These are phyloP conservation scores for Botryotinia narcissicola DNA, from an alignment of 2,329 filamentous ascomycete species.

Conservation along the genomic window DNA sequence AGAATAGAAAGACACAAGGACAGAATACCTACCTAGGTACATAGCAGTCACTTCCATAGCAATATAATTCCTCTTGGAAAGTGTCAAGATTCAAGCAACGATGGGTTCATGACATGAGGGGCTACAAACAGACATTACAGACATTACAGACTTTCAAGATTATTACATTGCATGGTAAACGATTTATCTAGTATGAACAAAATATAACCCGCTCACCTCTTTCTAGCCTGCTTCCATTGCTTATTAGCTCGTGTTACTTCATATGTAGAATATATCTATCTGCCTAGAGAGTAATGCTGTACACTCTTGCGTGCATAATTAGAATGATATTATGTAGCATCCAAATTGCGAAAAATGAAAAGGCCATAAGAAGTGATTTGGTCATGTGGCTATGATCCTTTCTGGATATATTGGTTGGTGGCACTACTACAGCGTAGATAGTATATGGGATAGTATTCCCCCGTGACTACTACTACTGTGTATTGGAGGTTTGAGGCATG, in stretches of 20 bases:
- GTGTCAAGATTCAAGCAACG: background rate
- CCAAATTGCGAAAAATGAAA: background rate
- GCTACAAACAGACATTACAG: background rate
- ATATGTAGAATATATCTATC: background rate
- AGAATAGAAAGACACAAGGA: background rate
- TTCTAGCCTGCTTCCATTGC: background rate
- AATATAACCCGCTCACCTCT: background rate
- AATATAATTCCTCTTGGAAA: background rate
- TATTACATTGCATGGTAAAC: no score
- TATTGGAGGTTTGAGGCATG: no score
- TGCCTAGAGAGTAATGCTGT: background rate
- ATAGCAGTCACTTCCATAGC: background rate
- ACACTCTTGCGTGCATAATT: background rate
- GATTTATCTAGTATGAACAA: no score
- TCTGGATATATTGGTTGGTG: background rate
- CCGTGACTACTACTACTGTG: no score
- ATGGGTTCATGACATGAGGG: background rate
- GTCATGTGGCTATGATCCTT: background rate
- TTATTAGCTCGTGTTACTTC: background rate
- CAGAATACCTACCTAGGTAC: background rate
- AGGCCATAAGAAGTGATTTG: background rate
- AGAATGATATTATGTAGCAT: background rate
- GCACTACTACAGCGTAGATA: background rate
- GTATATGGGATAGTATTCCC: no score
- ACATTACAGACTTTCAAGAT: background rate